Evolutionary conservation across 2,329 filamentous ascomycete genomes (phyloP).

Genomic region (Fonsecaea nubica): DNA sequence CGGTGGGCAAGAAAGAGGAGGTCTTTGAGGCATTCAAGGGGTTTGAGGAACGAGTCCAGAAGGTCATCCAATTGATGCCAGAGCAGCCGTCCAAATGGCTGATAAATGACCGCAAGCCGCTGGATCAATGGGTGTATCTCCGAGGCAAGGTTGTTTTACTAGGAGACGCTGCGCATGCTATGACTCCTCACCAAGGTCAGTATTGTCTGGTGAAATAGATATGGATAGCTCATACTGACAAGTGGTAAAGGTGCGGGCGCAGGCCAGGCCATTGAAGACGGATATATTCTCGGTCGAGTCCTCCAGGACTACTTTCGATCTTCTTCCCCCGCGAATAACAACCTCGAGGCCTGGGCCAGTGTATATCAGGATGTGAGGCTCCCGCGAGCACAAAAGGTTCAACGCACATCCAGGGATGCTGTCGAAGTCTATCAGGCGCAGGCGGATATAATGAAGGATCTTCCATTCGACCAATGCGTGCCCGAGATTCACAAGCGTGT

Average conservation of each 20-base stretch:
- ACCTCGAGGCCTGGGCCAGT: conserved; percentile 40
- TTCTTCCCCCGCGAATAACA: conserved; percentile 38
- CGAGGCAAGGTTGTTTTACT: conserved; percentile 40
- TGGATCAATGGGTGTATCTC: conserved; percentile 35
- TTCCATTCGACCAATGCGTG: conserved; percentile 48
- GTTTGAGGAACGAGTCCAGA: conserved; percentile 32
- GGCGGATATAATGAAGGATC: conserved; percentile 45
- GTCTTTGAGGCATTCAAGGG: conserved; percentile 33
- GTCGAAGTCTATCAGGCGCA: conserved; percentile 47
- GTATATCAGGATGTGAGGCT: conserved; percentile 30
- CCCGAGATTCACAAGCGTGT: conserved; percentile 43
- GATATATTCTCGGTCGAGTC: conserved; percentile 39
- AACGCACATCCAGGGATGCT: conserved; percentile 25
- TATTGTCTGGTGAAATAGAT: neutral
- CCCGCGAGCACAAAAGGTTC: conserved; percentile 31
- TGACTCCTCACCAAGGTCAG: conserved; percentile 44
- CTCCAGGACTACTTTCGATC: conserved; percentile 26
- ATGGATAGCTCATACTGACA: no score
- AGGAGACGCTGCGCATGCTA: conserved; percentile 46
- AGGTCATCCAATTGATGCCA: conserved; percentile 31
- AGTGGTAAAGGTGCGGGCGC: conserved; percentile 64
- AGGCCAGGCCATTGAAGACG: conserved; percentile 71
- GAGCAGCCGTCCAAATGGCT: conserved; percentile 33
- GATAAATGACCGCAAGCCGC: conserved; percentile 34
- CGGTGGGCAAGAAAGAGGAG: conserved; percentile 41